Base-by-base conservation (phyloP, 2,329 filamentous ascomycete species). In the Penicillium vulpinum region DNA sequence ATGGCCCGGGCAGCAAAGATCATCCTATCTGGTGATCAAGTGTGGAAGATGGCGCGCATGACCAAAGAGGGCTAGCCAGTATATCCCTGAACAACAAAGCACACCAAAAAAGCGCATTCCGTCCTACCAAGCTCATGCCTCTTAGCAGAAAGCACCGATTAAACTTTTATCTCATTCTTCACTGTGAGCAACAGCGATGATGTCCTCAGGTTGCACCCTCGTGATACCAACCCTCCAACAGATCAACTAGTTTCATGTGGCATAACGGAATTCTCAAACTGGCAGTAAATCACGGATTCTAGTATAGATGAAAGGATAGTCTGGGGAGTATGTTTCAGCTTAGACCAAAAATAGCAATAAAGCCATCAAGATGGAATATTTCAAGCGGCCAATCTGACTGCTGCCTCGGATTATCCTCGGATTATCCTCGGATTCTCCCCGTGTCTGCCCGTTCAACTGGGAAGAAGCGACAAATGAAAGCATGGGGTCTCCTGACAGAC, bases 401-500 rank as follows among this genome's bases (percentile, higher is more conserved):
- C 47, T 60, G n/a, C n/a, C n/a, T n/a, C n/a, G n/a, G n/a, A n/a
- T n/a, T n/a, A n/a, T 35, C 15, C 31, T 35, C 15, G 31, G 15
- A 16, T 35, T 15, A 13, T 60, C 21, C n/a, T 31, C 57, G 58
- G 57, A 54, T 63, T 54, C 57, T 65, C n/a, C 39, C 50, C 16
- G 60, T 13, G 36, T 31, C 43, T 16, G n/a, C 31, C 11, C 36
- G 24, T 50, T 31, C 36, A 40, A 29, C 31, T 49, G 13, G 33
- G 47, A 49, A 36, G 22, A 48, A 31, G 36, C 18, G 21, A 58
- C 58, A 60, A 64, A 64, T 62, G 49, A 60, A 51, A 59, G 56
- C 38, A 55, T 51, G 50, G 46, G 55, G 63, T 62, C 63, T 64
- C 57, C 63, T 66, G 62, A 64, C 62, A 52, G 28, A 43, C 38